Base-by-base conservation (phyloP, 208 protist species). In the Crithidia fasciculata region DNA sequence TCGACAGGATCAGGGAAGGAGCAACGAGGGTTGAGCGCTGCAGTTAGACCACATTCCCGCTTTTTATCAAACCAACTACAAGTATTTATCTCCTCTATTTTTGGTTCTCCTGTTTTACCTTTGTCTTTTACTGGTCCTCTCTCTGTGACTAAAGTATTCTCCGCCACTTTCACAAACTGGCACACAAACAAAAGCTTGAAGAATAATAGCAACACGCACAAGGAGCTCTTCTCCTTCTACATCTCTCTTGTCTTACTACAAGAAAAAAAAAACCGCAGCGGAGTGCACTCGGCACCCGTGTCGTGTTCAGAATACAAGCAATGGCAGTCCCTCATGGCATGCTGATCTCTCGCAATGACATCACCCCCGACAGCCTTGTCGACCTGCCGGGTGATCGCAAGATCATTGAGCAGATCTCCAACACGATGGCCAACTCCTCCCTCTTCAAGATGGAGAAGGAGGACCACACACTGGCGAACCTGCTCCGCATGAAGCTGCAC, bases 281-380 rank as follows among this genome's bases (percentile, higher is more conserved):
- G 28, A 28, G 28, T 28, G 28, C 28, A 28, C 28, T 28, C 28
- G 28, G 28, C 28, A 28, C 28, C 28, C 28, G 28, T 28, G 28
- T 28, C 28, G 28, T 28, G 28, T 1, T 28, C 28, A n/a, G 47
- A 19, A 5, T 18, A 53, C 18, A 44, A 8, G 73, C 16, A 71
- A 83, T 83, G 92, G 80, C 90, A 54, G 72, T 85, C 43, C 78
- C 88, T 54, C 92, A 96, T 88, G 92, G 92, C 59, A 96, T 96
- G 92, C 87, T 96, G 61, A 91, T 95, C 55, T 94, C 93, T 80
- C 89, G 94, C 72, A 96, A 96, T 80, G 92, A 96, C 60, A 96
- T 96, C 85, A 91, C 87, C 4, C 82, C 90, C 5, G 92, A 96
- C 55, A 96, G 83, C 68, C 82, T 96, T 40, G 86, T 96, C 52